Evolutionary conservation across 805 yeast genomes (phyloP).

Genomic region (Sugiyamaella boreocaroliniensis): DNA sequence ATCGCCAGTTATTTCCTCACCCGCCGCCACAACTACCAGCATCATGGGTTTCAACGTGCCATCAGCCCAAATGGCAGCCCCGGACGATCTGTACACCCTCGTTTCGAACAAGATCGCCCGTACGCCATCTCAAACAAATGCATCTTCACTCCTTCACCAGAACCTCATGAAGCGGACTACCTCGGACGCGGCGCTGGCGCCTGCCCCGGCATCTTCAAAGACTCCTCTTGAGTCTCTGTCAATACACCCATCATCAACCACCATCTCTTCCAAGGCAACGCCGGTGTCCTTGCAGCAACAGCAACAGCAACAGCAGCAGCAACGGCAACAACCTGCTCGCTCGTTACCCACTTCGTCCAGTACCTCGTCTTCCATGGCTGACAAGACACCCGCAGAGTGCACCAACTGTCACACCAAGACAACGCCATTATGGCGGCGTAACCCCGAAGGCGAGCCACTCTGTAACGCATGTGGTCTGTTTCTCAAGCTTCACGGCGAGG

Average conservation of each 20-base stretch:
- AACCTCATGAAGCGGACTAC: conserved; percentile 2
- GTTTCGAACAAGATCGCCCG: conserved; percentile 13
- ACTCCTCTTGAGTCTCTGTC: conserved; percentile 2
- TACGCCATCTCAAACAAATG: conserved; percentile 15
- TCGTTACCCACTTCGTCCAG: conserved; percentile 4
- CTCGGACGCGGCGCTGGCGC: not conserved
- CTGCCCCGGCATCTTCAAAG: not conserved
- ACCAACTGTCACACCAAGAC: conserved; percentile 88
- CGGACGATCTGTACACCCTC: not conserved
- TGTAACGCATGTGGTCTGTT: conserved; percentile 97
- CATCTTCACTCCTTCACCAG: conserved; percentile 16
- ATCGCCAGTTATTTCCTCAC: conserved; percentile 12
- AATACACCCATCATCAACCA: not conserved
- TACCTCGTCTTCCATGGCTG: not conserved
- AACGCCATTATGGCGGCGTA: conserved; percentile 93
- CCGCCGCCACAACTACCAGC: conserved; percentile 2
- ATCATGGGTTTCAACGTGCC: conserved; percentile 9
- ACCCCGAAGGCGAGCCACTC: conserved; percentile 87
- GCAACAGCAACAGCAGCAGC: not conserved
- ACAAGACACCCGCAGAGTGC: conserved; percentile 38
- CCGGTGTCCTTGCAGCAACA: not conserved
- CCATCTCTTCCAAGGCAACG: not conserved
- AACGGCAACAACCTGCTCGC: not conserved
- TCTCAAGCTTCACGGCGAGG: conserved; percentile 88
- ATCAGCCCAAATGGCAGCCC: not conserved